phyloP scores from a whole-genome alignment of 495 filamentous ascomycete genomes.

The Annulohypoxylon bovei region DNA sequence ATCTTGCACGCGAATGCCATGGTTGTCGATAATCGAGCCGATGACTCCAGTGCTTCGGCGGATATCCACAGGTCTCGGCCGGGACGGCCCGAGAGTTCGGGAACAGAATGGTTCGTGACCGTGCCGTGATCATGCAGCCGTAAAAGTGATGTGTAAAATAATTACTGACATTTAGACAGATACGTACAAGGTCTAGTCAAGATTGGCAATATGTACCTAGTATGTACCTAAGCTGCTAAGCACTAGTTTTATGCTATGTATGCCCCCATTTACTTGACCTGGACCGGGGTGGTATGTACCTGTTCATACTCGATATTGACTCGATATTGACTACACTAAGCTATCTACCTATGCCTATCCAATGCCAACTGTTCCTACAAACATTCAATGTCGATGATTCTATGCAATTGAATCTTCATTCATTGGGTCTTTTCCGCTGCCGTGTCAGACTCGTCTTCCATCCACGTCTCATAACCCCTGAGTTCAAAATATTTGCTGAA shows the following conservation, averaged over 20 bases:
- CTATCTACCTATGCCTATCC: neutral
- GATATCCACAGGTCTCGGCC: neutral
- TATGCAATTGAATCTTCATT: neutral
- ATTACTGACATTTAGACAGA: neutral
- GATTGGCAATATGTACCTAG: neutral
- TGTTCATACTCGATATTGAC: neutral
- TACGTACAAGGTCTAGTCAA: neutral
- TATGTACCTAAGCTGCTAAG: neutral
- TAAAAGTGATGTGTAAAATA: neutral
- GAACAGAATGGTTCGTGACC: neutral
- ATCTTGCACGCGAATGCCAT: neutral
- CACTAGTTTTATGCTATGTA: no score
- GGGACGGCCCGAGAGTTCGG: constrained; percentile 1
- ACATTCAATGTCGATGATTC: neutral
- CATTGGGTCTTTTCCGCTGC: constrained; percentile 2
- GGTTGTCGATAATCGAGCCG: constrained; percentile 6
- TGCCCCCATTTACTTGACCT: no score
- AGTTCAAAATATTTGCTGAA: constrained; percentile 56
- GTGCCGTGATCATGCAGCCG: neutral
- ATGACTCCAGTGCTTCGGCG: neutral
- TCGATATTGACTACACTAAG: neutral
- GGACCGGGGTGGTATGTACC: no score
- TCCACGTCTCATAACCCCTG: constrained; percentile 44
- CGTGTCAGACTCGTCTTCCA: constrained; percentile 3
- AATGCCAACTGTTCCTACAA: neutral